Percentiles rank a stretch among this genome's conserved stretches.
Evolutionary conservation across 2,329 filamentous ascomycete species (phyloP).

Genomic region (Dryadomyces quercivorus): DNA sequence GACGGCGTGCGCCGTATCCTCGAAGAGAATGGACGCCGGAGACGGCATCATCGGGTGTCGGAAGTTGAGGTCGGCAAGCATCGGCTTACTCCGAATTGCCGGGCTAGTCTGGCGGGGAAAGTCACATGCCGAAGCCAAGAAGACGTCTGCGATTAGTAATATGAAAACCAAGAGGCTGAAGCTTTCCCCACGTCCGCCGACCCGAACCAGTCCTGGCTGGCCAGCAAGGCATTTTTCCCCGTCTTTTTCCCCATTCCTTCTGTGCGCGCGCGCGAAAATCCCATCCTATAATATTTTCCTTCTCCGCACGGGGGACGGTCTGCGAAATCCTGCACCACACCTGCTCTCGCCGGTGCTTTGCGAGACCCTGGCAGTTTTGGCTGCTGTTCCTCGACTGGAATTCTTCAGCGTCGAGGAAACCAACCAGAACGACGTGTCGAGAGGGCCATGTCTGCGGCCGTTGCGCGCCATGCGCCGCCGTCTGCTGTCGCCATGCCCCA

Average conservation of each 20-base stretch:
- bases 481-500: slow-evolving; percentile 35
- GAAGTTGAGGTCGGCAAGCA: background rate
- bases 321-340: too few relatives aligned
- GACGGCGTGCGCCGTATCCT: slow-evolving; percentile 34
- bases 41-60: background rate
- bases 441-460: background rate
- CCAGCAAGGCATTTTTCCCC: background rate
- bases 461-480: slow-evolving; percentile 37
- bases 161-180: too few relatives aligned
- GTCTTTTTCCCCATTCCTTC: background rate
- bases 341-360: too few relatives aligned
- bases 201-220: background rate
- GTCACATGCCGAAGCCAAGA: too few relatives aligned
- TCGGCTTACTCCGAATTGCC: background rate
- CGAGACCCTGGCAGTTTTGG: background rate
- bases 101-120: background rate
- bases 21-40: slow-evolving; percentile 36
- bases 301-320: too few relatives aligned
- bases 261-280: too few relatives aligned
- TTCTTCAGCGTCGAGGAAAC: background rate
- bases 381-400: background rate
- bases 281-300: too few relatives aligned
- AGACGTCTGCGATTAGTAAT: too few relatives aligned
- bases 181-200: background rate
- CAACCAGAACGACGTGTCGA: too few relatives aligned